These are phyloP conservation scores for Hypoxylon perforatum DNA, from an alignment of 495 filamentous ascomycete species.

Conservation along the genomic window DNA sequence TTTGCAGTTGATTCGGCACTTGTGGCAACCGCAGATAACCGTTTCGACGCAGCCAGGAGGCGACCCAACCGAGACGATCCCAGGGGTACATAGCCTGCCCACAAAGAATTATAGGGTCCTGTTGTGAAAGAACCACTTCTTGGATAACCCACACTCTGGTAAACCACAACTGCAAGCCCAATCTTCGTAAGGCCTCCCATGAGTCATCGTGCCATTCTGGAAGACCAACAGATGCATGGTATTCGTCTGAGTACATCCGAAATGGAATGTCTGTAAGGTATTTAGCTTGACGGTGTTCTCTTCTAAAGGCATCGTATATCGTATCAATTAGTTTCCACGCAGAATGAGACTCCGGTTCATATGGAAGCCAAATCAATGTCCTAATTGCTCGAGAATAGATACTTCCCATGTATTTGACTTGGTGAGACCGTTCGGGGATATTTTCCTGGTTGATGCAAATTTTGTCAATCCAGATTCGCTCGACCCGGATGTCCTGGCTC, in stretches of 20 bases:
- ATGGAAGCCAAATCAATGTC: slow-evolving; percentile 19
- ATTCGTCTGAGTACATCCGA: background rate
- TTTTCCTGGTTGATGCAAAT: slow-evolving; percentile 19
- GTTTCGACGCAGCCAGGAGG: background rate
- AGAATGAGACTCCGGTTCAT: no score
- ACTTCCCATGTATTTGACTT: slow-evolving; percentile 11
- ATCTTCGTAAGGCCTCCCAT: background rate
- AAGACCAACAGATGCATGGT: background rate
- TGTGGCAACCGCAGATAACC: background rate
- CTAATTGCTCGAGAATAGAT: slow-evolving; percentile 19
- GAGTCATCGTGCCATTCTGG: background rate
- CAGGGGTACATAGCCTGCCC: background rate
- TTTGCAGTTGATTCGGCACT: background rate
- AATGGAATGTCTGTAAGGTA: background rate
- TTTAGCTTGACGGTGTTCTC: background rate
- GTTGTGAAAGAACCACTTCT: background rate
- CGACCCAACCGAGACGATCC: background rate
- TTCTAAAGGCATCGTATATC: background rate
- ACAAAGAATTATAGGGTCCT: background rate
- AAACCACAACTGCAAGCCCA: slow-evolving; percentile 26
- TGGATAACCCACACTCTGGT: slow-evolving; percentile 22
- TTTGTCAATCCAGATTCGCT: slow-evolving; percentile 12
- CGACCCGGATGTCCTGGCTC: no score
- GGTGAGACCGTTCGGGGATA: slow-evolving; percentile 6
- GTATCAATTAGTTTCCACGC: background rate